Percentiles rank a stretch among this genome's conserved stretches.
Evolutionary conservation across 2,329 filamentous ascomycete genomes (phyloP).

Genomic region (Talaromyces sp.): DNA sequence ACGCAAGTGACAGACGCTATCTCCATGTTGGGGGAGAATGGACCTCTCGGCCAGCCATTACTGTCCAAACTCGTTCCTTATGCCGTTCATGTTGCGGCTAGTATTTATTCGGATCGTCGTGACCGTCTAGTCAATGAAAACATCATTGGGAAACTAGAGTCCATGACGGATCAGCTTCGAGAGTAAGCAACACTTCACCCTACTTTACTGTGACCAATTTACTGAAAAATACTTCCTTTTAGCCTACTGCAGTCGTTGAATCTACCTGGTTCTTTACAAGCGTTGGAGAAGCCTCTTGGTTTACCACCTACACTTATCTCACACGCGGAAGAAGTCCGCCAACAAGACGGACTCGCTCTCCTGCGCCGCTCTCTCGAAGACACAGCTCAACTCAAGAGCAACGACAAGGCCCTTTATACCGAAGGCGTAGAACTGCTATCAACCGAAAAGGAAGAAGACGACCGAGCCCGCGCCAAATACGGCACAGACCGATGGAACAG

Average conservation of each 20-base stretch:
- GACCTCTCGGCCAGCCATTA: constrained; percentile 74
- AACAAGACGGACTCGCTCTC: constrained; percentile 76
- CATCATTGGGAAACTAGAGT: constrained; percentile 78
- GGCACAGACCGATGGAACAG: constrained; percentile 83
- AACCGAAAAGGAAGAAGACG: constrained; percentile 78
- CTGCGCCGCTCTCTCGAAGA: constrained; percentile 77
- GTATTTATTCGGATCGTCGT: constrained; percentile 86
- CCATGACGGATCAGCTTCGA: constrained; percentile 72
- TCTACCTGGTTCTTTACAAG: constrained; percentile 86
- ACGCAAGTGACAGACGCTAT: constrained; percentile 76
- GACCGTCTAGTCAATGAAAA: constrained; percentile 86
- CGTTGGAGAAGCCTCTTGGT: constrained; percentile 88
- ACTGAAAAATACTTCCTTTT: background rate
- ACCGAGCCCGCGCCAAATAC: constrained; percentile 66
- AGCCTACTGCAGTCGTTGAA: constrained; percentile 71
- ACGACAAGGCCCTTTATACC: constrained; percentile 70
- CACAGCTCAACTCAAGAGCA: constrained; percentile 79
- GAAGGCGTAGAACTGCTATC: constrained; percentile 75
- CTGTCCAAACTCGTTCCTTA: constrained; percentile 93
- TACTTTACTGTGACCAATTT: background rate
- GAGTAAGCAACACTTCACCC: constrained; percentile 41
- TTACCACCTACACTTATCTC: constrained; percentile 78
- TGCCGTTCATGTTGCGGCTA: constrained; percentile 88
- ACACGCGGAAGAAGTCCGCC: constrained; percentile 88
- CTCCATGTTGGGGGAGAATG: constrained; percentile 70